Conservation (phyloP, 2,329 filamentous ascomycete genomes). For the Aureobasidium musti region DNA sequence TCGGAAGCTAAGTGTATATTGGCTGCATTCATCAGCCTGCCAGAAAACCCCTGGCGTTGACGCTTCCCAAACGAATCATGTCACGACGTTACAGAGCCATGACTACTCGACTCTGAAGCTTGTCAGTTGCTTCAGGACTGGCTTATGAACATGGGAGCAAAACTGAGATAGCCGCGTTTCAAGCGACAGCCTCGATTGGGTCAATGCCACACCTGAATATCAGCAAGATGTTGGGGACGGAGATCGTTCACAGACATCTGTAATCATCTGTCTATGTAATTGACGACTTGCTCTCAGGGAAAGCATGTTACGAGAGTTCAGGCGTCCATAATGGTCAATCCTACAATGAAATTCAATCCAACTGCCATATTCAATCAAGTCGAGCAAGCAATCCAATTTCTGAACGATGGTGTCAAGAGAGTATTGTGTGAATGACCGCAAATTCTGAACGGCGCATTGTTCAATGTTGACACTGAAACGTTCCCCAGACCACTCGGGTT, state of each 20-base stretch:
- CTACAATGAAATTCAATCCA: background rate
- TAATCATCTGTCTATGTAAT: background rate
- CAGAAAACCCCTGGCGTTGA: background rate
- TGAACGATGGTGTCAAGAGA: too few relatives aligned
- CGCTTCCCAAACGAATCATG: background rate
- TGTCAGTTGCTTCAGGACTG: background rate
- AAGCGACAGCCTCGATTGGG: background rate
- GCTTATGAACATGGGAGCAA: background rate
- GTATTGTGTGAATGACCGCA: too few relatives aligned
- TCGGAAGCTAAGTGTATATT: background rate
- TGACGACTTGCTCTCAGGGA: background rate
- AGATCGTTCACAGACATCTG: background rate
- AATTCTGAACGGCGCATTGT: too few relatives aligned
- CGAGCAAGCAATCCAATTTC: background rate
- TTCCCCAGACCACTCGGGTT: constrained; percentile 1
- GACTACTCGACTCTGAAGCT: background rate
- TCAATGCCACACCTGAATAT: background rate
- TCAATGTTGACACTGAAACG: background rate
- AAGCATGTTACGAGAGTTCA: too few relatives aligned
- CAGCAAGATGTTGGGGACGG: too few relatives aligned
- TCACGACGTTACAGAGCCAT: background rate
- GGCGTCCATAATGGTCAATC: background rate
- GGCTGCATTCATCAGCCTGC: background rate
- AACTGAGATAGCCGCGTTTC: background rate
- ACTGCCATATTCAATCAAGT: too few relatives aligned